A percentile compares a stretch with the other conserved stretches of the same genome.
Evolutionary conservation across 306 rosid genomes (phyloP).

Genomic region (Prunus padus): DNA sequence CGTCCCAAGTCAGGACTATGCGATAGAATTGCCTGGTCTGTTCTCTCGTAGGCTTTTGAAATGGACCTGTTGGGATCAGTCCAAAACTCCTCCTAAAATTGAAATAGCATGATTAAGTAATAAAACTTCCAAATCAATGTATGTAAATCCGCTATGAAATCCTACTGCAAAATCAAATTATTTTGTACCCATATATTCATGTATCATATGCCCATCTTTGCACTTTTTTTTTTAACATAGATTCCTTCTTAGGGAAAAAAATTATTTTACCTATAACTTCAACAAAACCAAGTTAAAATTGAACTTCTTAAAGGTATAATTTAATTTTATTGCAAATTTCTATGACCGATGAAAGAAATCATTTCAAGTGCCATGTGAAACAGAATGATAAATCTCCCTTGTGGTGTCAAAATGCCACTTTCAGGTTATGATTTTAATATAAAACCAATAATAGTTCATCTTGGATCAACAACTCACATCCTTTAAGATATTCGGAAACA

Average conservation of each 20-base stretch:
- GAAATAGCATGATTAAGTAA: background rate
- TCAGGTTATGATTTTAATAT: slow-evolving; percentile 7
- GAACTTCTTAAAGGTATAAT: background rate
- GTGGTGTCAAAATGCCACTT: slow-evolving; percentile 13
- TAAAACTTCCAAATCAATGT: background rate
- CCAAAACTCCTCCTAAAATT: too few relatives aligned
- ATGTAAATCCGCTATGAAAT: too few relatives aligned
- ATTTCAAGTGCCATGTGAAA: slow-evolving; percentile 3
- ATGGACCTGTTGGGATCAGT: too few relatives aligned
- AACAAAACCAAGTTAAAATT: background rate
- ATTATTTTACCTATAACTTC: background rate
- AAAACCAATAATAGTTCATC: slow-evolving; percentile 1
- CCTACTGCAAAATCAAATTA: background rate
- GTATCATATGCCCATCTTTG: background rate
- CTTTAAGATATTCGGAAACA: too few relatives aligned
- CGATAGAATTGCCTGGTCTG: too few relatives aligned
- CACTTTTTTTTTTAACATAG: background rate
- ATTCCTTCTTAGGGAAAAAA: background rate
- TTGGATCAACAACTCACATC: slow-evolving; percentile 35
- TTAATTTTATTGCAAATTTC: too few relatives aligned
- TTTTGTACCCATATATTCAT: too few relatives aligned
- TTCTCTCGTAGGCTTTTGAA: too few relatives aligned
- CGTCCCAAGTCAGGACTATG: too few relatives aligned
- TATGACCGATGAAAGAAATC: background rate
- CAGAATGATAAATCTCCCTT: slow-evolving; percentile 8